phyloP scores from a whole-genome alignment of 2,329 filamentous ascomycete species.

The Pezicula rhizophila region DNA sequence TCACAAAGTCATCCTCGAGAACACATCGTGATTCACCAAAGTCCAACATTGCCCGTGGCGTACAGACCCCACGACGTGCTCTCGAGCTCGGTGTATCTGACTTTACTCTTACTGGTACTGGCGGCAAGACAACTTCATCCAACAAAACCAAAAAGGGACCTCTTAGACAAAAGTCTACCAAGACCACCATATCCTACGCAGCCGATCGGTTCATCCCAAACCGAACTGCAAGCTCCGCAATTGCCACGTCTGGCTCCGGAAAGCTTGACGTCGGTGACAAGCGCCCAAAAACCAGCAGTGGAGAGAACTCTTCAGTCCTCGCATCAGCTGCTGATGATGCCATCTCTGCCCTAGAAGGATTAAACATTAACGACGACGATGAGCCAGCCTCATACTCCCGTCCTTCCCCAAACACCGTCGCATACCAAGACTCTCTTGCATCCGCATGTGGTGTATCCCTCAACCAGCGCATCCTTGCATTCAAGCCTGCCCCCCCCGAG shows the following conservation, averaged over 20 bases:
- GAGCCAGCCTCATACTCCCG: constrained; percentile 64
- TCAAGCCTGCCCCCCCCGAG: constrained; percentile 97
- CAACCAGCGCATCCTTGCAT: constrained; percentile 92
- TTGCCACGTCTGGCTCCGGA: constrained; percentile 71
- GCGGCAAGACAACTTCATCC: constrained; percentile 56
- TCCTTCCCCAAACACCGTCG: constrained; percentile 78
- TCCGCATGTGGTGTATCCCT: constrained; percentile 87
- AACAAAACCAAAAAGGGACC: constrained; percentile 48
- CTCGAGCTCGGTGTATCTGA: constrained; percentile 90
- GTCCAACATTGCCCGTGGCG: constrained; percentile 80
- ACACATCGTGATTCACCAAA: constrained; percentile 83
- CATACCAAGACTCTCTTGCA: constrained; percentile 87
- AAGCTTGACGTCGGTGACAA: constrained; percentile 73
- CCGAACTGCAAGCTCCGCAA: constrained; percentile 80
- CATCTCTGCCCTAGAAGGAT: constrained; percentile 69
- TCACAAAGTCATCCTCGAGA: constrained; percentile 64
- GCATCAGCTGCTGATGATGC: constrained; percentile 69
- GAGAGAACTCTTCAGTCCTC: constrained; percentile 69
- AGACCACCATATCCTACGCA: constrained; percentile 74
- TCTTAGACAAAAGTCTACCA: constrained; percentile 50
- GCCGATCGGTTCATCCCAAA: constrained; percentile 96
- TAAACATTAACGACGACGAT: constrained; percentile 69
- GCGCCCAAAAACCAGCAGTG: constrained; percentile 63
- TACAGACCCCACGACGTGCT: constrained; percentile 70
- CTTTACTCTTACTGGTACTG: constrained; percentile 83